Evolutionary conservation across 2,329 filamentous ascomycete genomes (phyloP).

Genomic region (Lomentospora prolificans): DNA sequence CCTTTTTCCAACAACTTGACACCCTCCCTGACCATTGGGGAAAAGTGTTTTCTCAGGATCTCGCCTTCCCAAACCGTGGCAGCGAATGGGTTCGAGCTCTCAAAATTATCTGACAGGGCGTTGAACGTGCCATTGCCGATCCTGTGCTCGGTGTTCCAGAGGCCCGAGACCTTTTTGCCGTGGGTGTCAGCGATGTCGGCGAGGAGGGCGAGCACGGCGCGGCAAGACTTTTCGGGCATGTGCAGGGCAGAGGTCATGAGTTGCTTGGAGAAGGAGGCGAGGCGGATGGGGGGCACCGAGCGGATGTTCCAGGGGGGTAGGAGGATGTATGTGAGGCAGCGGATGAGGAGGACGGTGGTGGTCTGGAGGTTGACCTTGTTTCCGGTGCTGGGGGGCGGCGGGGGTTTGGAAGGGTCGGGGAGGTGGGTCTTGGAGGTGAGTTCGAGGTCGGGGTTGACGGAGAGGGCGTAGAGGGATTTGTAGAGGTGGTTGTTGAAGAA

Average conservation of each 20-base stretch:
- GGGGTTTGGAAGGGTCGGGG: slow-evolving; percentile 48
- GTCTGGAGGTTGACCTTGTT: slow-evolving; percentile 87
- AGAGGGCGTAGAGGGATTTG: slow-evolving; percentile 68
- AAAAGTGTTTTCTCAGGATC: slow-evolving; percentile 74
- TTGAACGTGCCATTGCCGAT: slow-evolving; percentile 85
- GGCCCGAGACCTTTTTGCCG: slow-evolving; percentile 66
- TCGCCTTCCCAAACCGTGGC: slow-evolving; percentile 92
- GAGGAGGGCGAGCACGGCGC: slow-evolving; percentile 70
- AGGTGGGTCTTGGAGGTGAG: slow-evolving; percentile 64
- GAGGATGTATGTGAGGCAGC: slow-evolving; percentile 73
- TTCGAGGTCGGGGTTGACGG: slow-evolving; percentile 78
- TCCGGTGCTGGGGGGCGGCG: slow-evolving; percentile 26
- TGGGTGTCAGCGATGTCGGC: slow-evolving; percentile 73
- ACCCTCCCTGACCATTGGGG: slow-evolving; percentile 73
- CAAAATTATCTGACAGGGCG: slow-evolving; percentile 60
- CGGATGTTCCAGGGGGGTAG: slow-evolving; percentile 65
- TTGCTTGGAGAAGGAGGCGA: slow-evolving; percentile 92
- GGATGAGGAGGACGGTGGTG: slow-evolving; percentile 82
- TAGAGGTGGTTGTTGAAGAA: slow-evolving; percentile 96
- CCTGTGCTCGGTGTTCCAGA: slow-evolving; percentile 93
- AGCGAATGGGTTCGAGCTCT: slow-evolving; percentile 83
- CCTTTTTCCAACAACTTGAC: slow-evolving; percentile 60
- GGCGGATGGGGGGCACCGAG: slow-evolving; percentile 66
- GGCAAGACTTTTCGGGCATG: slow-evolving; percentile 77
- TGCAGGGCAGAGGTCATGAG: slow-evolving; percentile 75